Base-by-base conservation (phyloP, 768 basidiomycete genomes). In the Melanogaster broomeanus region DNA sequence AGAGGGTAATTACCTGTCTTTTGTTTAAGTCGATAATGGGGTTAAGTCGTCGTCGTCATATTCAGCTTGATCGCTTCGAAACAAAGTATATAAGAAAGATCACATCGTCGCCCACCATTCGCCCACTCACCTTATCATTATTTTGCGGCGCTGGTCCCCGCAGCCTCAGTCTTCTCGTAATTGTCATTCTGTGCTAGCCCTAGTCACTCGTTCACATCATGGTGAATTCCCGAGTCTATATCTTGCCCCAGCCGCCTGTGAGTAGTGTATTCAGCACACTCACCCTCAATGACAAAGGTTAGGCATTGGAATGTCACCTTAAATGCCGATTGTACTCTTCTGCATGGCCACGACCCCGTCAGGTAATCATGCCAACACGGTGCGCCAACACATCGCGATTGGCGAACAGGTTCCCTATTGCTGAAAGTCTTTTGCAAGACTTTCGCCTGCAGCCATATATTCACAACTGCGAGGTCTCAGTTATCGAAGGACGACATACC, bases 381-480 rank as follows among this genome's bases (percentile, higher is more conserved):
- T 52, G 50, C 10, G 12, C 39, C 6, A n/a, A 31, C 4, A 3
- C 11, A 18, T 55, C 22, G 5, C n/a, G n/a, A 3, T 15, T 3
- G 8, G 49, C 40, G 3, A 19, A 27, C 24, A 3, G 7, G 4
- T 55, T 52, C 13, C 49, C 49, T 31, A 24, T 55, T n/a, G 33
- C 45, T 8, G 44, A 55, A 19, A 46, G 50, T 15, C 39, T 55
- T 1, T 28, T 55, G 1, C 34, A 55, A 44, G 33, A 55, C 13
- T 41, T 50, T 2, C 6, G 9, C 1, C 4, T 48, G 8, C 54
- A 55, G 13, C 50, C 47, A 12, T 53, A 56, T 11, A 15, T 56
- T 9, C 53, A 57, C 19, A 45, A 57, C 27, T 55, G 56, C 18
- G 18, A 49, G 0, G 45, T 57, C 3, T 35, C 10, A 3, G 5